A percentile compares a stretch with the other conserved stretches of the same genome.
phyloP scores from a whole-genome alignment of 768 basidiomycete genomes.

The Kwoniella sp. region DNA sequence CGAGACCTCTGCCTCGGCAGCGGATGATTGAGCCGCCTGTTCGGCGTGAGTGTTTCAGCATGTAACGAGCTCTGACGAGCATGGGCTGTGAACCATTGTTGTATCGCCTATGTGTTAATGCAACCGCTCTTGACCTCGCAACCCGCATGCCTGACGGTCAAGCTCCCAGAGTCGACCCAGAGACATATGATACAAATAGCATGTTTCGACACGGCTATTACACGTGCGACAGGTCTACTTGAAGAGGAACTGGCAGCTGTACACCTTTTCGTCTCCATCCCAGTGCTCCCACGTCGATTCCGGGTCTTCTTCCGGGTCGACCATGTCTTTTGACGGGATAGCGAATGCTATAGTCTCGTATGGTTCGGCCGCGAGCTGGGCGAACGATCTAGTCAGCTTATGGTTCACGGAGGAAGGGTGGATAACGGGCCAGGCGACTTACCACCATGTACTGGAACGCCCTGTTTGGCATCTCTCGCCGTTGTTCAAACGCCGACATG shows the following conservation, averaged over 20 bases:
- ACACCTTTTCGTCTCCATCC: slow-evolving; percentile 99
- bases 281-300: slow-evolving; percentile 96
- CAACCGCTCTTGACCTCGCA: too few species aligned
- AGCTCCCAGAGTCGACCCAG: too few species aligned
- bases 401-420: background rate
- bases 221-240: slow-evolving; percentile 31
- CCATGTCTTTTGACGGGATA: slow-evolving; percentile 90
- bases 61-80: too few species aligned
- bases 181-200: too few species aligned
- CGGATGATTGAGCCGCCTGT: too few species aligned
- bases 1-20: too few species aligned
- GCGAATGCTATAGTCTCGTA: slow-evolving; percentile 99
- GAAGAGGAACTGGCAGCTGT: slow-evolving; percentile 97
- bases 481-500: slow-evolving; percentile 98
- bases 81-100: too few species aligned
- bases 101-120: too few species aligned
- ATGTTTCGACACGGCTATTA: too few species aligned
- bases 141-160: too few species aligned
- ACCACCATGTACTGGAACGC: slow-evolving; percentile 97
- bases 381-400: background rate
- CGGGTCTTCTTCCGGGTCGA: slow-evolving; percentile 61
- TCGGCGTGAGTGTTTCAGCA: too few species aligned
- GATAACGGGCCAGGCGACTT: slow-evolving; percentile 49
- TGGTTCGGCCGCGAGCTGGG: slow-evolving; percentile 93
- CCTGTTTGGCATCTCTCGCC: slow-evolving; percentile 87